Evolutionary conservation across 768 basidiomycete genomes (phyloP).

Genomic region (Naganishia randhawae): DNA sequence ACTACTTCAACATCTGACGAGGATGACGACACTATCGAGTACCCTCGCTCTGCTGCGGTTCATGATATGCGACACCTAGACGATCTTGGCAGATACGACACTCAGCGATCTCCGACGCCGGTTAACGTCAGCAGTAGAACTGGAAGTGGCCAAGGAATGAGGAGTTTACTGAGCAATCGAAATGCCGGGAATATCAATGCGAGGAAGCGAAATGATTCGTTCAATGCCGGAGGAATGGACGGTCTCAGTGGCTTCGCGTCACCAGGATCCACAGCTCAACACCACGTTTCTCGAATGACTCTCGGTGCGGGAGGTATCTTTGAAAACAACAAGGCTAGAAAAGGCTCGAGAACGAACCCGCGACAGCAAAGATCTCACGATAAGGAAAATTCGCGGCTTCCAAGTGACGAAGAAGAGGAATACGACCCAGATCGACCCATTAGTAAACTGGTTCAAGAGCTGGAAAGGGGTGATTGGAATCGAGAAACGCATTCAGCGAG

Average conservation of each 20-base stretch:
- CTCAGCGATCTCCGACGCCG: constrained; percentile 5
- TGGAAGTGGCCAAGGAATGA: background rate
- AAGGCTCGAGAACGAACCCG: background rate
- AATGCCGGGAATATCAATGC: background rate
- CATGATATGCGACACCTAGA: constrained; percentile 19
- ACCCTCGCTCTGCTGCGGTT: constrained; percentile 3
- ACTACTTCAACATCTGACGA: background rate
- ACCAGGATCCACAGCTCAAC: constrained; percentile 70
- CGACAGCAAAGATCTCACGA: background rate
- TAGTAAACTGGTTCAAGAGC: constrained; percentile 44
- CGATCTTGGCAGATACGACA: constrained; percentile 9
- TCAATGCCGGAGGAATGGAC: background rate
- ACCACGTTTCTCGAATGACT: constrained; percentile 85
- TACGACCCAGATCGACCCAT: constrained; percentile 48
- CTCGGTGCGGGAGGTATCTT: constrained; percentile 72
- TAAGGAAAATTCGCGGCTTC: background rate
- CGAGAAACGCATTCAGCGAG: background rate
- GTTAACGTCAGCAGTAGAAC: background rate
- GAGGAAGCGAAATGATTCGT: background rate
- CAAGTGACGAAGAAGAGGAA: constrained; percentile 27
- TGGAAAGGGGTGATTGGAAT: constrained; percentile 36
- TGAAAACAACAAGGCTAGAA: constrained; percentile 47
- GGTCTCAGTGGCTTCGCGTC: constrained; percentile 36
- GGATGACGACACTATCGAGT: constrained; percentile 10
- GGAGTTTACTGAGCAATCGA: background rate